A percentile compares a stretch with the other conserved stretches of the same genome.
Evolutionary conservation across 495 filamentous ascomycete genomes (phyloP).

Genomic region (Lichenothelia convexa): DNA sequence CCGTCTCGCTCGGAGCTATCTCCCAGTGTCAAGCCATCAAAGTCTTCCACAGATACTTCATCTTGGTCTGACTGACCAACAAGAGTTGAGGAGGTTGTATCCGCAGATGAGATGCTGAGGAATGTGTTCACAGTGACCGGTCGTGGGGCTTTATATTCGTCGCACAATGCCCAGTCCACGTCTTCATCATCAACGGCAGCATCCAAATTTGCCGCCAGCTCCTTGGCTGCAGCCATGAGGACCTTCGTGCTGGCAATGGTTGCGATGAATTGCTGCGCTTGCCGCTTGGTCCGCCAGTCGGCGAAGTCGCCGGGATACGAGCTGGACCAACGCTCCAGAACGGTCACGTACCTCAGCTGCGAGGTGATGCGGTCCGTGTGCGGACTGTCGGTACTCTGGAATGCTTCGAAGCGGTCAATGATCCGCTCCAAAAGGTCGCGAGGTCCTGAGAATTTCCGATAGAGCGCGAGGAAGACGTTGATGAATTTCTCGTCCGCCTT

Average conservation of each 20-base stretch:
- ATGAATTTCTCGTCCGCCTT: conserved; percentile 73
- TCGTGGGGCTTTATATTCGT: conserved; percentile 2
- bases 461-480: conserved; percentile 78
- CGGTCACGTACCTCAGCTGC: conserved; percentile 67
- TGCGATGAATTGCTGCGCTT: conserved; percentile 51
- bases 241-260: conserved; percentile 49
- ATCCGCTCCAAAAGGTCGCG: conserved; percentile 55
- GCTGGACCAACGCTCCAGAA: conserved; percentile 79
- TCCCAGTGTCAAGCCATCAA: neutral
- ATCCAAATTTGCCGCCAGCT: conserved; percentile 52
- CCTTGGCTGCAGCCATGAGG: conserved; percentile 64
- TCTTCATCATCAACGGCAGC: conserved; percentile 28
- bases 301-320: conserved; percentile 87
- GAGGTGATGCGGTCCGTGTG: conserved; percentile 50
- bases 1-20: no score
- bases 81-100: neutral
- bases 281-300: conserved; percentile 50
- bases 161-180: conserved; percentile 22
- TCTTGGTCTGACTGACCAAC: neutral
- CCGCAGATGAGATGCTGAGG: neutral
- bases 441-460: conserved; percentile 82
- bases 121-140: neutral
- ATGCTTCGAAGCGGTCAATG: conserved; percentile 47
- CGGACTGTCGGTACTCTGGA: conserved; percentile 33
- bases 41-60: no score